A percentile compares a stretch with the other conserved stretches of the same genome.
These are phyloP conservation scores for Trichomonascus vanleenenianus DNA, from an alignment of 805 yeast genomes.

Conservation along the genomic window DNA sequence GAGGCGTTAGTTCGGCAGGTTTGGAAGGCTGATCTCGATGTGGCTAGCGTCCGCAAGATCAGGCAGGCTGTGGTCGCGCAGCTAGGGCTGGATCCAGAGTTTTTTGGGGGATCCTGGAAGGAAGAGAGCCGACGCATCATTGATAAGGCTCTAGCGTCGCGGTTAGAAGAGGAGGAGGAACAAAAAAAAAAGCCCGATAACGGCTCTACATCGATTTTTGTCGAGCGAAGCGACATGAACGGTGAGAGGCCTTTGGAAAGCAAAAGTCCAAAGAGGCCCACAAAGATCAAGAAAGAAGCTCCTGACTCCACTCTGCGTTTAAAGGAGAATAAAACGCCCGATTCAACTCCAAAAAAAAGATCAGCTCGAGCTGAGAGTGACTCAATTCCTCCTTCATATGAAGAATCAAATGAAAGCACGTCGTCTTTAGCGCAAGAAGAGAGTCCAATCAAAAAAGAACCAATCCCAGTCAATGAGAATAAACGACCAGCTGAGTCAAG, in stretches of 20 bases:
- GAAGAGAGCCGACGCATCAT: constrained; percentile 11
- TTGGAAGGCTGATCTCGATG: constrained; percentile 15
- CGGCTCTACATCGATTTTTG: too few species aligned
- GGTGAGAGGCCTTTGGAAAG: not conserved
- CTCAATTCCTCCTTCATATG: not conserved
- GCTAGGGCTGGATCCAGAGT: constrained; percentile 11
- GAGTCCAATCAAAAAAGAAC: not conserved
- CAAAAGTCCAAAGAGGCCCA: not conserved
- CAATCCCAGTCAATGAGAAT: not conserved
- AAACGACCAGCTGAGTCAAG: too few species aligned
- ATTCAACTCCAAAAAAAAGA: not conserved
- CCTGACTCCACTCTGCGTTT: too few species aligned
- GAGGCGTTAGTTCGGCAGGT: too few species aligned
- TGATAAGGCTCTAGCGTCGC: constrained; percentile 10
- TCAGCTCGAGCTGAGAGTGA: constrained; percentile 2
- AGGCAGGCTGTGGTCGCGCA: constrained; percentile 12
- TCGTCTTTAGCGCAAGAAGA: not conserved
- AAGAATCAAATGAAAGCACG: not conserved
- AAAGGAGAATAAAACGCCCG: not conserved
- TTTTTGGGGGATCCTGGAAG: constrained; percentile 17
- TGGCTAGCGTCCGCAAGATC: constrained; percentile 14
- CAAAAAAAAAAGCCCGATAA: not conserved
- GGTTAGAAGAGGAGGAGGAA: not conserved
- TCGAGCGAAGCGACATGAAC: not conserved
- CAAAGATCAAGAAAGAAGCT: not conserved